A percentile compares a stretch with the other conserved stretches of the same genome.
These are phyloP conservation scores for Vigna nakashimae DNA, from an alignment of 306 rosid species.

Conservation along the genomic window DNA sequence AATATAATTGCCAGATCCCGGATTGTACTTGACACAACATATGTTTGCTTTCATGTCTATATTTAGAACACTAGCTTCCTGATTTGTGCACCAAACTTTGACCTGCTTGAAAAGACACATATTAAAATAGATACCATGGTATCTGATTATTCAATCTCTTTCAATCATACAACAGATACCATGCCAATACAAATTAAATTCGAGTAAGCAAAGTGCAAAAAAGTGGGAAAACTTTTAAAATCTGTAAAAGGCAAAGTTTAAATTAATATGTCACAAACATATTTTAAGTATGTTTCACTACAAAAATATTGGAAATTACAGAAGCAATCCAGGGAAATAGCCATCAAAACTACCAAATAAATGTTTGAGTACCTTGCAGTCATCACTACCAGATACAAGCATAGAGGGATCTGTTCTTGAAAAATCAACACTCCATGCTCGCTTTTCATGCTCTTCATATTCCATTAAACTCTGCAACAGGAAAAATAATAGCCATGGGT, in stretches of 20 bases:
- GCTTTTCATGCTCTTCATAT: slow-evolving; percentile 98
- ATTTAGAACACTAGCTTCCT: slow-evolving; percentile 88
- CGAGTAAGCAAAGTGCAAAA: slow-evolving; percentile 1
- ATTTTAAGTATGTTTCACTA: not conserved
- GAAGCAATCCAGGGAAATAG: slow-evolving; percentile 23
- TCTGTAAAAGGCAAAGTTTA: not conserved
- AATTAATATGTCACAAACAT: not conserved
- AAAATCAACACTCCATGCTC: slow-evolving; percentile 99
- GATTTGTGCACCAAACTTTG: slow-evolving; percentile 94
- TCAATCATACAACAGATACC: not conserved
- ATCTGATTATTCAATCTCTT: too few species aligned
- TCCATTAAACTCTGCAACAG: slow-evolving; percentile 88
- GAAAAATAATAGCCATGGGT: slow-evolving; percentile 33
- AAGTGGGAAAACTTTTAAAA: slow-evolving; percentile 9
- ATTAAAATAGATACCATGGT: not conserved
- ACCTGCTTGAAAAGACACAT: slow-evolving; percentile 64
- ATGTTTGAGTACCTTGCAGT: slow-evolving; percentile 78
- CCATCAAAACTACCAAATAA: slow-evolving; percentile 29
- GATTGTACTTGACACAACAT: slow-evolving; percentile 96
- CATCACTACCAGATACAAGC: slow-evolving; percentile 99
- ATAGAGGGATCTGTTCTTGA: slow-evolving; percentile 91
- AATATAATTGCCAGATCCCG: slow-evolving; percentile 89
- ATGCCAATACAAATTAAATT: slow-evolving; percentile 22
- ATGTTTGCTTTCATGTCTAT: slow-evolving; percentile 99
- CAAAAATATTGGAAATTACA: slow-evolving; percentile 24